Percentiles rank a stretch among this genome's conserved stretches.
Evolutionary conservation across 306 rosid genomes (phyloP).

Genomic region (Gleditsia sinensis): DNA sequence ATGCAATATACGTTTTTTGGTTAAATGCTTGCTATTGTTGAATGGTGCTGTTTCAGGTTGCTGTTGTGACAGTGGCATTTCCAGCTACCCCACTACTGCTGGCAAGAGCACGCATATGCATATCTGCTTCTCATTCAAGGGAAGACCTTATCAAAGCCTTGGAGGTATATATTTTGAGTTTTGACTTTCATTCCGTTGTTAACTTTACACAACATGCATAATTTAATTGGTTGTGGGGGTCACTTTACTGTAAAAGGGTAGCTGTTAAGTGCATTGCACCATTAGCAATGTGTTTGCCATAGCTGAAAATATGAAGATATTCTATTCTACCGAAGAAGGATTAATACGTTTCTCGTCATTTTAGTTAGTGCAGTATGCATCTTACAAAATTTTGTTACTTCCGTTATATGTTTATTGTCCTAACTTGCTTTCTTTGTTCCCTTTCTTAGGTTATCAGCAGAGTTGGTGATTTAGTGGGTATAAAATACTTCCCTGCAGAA

Average conservation of each 20-base stretch:
- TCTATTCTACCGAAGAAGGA: background rate
- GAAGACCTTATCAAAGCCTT: slow-evolving; percentile 82
- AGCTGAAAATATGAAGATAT: slow-evolving; percentile 9
- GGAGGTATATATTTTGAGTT: slow-evolving; percentile 53
- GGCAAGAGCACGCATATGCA: slow-evolving; percentile 93
- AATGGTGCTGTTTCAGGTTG: slow-evolving; percentile 55
- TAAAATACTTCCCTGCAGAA: slow-evolving; percentile 88
- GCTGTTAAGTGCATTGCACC: slow-evolving; percentile 10
- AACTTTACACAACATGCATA: background rate
- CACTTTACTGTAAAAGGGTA: background rate
- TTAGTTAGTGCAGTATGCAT: slow-evolving; percentile 12
- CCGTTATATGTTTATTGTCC: background rate
- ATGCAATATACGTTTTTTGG: background rate
- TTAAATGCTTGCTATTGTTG: slow-evolving; percentile 17
- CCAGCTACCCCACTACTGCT: slow-evolving; percentile 88
- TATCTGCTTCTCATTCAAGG: slow-evolving; percentile 89
- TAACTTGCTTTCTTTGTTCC: slow-evolving; percentile 8
- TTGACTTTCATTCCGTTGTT: background rate
- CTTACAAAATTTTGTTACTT: slow-evolving; percentile 21
- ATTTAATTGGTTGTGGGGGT: slow-evolving; percentile 3
- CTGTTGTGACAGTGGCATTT: slow-evolving; percentile 91
- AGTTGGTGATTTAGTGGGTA: slow-evolving; percentile 84
- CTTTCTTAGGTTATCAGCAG: slow-evolving; percentile 65
- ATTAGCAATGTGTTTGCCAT: slow-evolving; percentile 3
- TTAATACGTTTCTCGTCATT: background rate